Percentiles rank a stretch among this genome's conserved stretches.
These are phyloP conservation scores for Aspergillus baeticus DNA, from an alignment of 495 filamentous ascomycete species.

Conservation along the genomic window DNA sequence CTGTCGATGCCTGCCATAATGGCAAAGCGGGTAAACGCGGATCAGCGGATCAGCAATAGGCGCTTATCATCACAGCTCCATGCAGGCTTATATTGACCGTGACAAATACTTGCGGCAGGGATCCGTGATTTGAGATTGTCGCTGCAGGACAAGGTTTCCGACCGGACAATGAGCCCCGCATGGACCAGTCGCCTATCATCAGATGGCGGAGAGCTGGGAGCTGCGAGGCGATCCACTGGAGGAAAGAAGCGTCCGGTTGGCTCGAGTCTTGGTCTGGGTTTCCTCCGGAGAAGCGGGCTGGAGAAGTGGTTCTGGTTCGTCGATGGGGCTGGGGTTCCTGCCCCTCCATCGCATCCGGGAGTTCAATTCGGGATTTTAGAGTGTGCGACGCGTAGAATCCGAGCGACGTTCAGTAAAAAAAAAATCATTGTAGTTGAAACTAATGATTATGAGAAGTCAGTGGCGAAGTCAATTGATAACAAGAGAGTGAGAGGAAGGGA, in stretches of 20 bases:
- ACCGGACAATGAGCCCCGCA: background rate
- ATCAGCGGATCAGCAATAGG: conserved; percentile 3
- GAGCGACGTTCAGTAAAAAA: too few relatives aligned
- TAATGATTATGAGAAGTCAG: too few relatives aligned
- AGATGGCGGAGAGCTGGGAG: background rate
- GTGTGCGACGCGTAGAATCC: too few relatives aligned
- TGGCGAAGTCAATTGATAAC: too few relatives aligned
- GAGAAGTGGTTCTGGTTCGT: conserved; percentile 8
- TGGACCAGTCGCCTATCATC: background rate
- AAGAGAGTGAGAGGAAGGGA: background rate
- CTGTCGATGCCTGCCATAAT: background rate
- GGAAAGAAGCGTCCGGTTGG: background rate
- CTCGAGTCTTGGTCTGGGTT: background rate
- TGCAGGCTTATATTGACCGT: background rate
- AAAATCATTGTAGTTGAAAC: too few relatives aligned
- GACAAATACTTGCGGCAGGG: conserved; percentile 3
- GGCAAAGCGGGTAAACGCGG: background rate
- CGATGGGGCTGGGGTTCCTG: background rate
- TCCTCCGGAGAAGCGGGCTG: background rate
- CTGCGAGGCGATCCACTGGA: background rate
- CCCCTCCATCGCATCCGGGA: background rate
- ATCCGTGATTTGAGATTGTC: background rate
- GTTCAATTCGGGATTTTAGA: too few relatives aligned
- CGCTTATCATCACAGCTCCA: background rate
- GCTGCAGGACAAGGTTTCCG: background rate